A percentile compares a stretch with the other conserved stretches of the same genome.
These are phyloP conservation scores for Didymella pomorum DNA, from an alignment of 2,329 filamentous ascomycete genomes.

Conservation along the genomic window DNA sequence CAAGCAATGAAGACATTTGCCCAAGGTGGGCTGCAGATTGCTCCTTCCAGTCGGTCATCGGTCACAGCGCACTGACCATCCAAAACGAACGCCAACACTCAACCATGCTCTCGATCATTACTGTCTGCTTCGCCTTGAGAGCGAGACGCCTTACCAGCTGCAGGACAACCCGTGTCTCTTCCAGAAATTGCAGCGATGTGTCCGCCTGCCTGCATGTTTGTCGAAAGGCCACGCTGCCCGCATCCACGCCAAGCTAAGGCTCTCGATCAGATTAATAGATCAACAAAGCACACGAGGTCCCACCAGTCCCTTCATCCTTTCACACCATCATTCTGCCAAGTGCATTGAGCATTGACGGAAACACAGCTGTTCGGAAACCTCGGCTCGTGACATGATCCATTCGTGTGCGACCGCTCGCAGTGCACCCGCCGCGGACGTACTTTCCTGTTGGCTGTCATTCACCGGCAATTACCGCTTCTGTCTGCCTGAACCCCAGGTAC, in stretches of 20 bases:
- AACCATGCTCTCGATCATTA: slow-evolving; percentile 7
- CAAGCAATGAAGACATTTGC: neutral
- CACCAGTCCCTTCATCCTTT: neutral
- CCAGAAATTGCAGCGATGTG: slow-evolving; percentile 5
- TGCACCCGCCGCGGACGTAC: neutral
- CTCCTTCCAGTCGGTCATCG: slow-evolving; percentile 7
- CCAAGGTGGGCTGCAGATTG: slow-evolving; percentile 8
- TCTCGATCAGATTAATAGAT: neutral
- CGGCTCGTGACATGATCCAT: slow-evolving; percentile 6
- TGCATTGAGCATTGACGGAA: neutral
- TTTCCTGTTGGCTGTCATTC: slow-evolving; percentile 12
- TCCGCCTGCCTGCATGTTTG: neutral
- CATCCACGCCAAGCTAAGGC: slow-evolving; percentile 6
- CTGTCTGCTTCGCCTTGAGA: neutral
- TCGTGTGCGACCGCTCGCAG: slow-evolving; percentile 2
- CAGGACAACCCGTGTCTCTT: slow-evolving; percentile 12
- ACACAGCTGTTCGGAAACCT: slow-evolving; percentile 1
- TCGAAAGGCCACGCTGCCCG: slow-evolving; percentile 1
- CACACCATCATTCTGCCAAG: slow-evolving; percentile 5
- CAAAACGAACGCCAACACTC: neutral
- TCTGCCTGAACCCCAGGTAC: slow-evolving; percentile 4
- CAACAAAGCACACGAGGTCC: slow-evolving; percentile 4
- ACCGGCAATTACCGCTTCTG: slow-evolving; percentile 7
- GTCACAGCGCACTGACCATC: slow-evolving; percentile 4
- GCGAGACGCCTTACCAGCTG: slow-evolving; percentile 16